Percentiles rank a stretch among this genome's conserved stretches.
phyloP scores from a whole-genome alignment of 2,329 filamentous ascomycete species.

The Aureobasidium subglaciale region DNA sequence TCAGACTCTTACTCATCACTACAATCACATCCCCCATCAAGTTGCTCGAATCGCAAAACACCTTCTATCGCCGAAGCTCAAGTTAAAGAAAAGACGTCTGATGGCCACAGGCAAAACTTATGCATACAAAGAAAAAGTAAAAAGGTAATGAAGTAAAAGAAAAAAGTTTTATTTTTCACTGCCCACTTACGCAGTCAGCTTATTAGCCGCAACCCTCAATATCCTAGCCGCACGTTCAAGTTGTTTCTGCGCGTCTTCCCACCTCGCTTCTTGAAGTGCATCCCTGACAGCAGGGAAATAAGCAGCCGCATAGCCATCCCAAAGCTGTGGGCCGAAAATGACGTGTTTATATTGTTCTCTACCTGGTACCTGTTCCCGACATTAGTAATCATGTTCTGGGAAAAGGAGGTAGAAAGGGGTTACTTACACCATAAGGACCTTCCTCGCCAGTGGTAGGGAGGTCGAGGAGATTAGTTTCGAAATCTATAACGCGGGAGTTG shows the following conservation, averaged over 20 bases:
- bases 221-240: conserved; percentile 66
- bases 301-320: conserved; percentile 61
- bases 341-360: conserved; percentile 92
- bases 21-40: too few species aligned
- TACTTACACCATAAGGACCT: conserved; percentile 57
- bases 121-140: neutral
- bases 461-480: conserved; percentile 80
- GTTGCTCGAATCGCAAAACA: too few species aligned
- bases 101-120: too few species aligned
- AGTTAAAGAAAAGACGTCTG: too few species aligned
- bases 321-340: conserved; percentile 75
- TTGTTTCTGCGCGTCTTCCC: conserved; percentile 59
- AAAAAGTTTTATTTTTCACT: neutral
- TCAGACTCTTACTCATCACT: too few species aligned
- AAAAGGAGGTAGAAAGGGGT: neutral
- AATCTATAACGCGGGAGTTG: conserved; percentile 70
- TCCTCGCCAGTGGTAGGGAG: conserved; percentile 47
- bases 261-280: conserved; percentile 64
- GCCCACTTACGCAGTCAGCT: neutral
- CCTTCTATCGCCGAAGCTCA: too few species aligned
- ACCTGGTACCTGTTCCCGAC: conserved; percentile 58
- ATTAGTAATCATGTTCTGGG: neutral
- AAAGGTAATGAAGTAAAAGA: neutral
- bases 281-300: conserved; percentile 83
- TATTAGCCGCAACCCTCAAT: conserved; percentile 35